Evolutionary conservation across 2,329 filamentous ascomycete species (phyloP).

Genomic region (Xylariaceae sp.): DNA sequence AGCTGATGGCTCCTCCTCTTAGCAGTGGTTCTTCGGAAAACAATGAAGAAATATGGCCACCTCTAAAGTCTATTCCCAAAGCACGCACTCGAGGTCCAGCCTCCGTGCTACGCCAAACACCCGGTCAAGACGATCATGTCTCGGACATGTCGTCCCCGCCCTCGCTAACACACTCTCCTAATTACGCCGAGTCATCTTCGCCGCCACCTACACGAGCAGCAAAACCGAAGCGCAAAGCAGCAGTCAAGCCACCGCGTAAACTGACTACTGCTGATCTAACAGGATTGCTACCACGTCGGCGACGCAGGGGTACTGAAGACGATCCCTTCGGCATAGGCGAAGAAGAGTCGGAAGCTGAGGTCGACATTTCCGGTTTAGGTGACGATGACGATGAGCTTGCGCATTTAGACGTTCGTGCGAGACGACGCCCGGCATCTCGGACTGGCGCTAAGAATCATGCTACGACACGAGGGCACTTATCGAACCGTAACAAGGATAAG

Average conservation of each 20-base stretch:
- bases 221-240: slow-evolving; percentile 43
- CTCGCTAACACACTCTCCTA: slow-evolving; percentile 71
- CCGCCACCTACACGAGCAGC: slow-evolving; percentile 38
- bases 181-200: slow-evolving; percentile 49
- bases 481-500: slow-evolving; percentile 29
- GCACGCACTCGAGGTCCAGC: slow-evolving; percentile 44
- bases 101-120: slow-evolving; percentile 44
- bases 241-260: slow-evolving; percentile 49
- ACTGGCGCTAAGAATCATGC: slow-evolving; percentile 38
- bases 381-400: slow-evolving; percentile 65
- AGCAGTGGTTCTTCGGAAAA: slow-evolving; percentile 58
- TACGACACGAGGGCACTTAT: slow-evolving; percentile 21
- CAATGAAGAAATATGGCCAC: slow-evolving; percentile 57
- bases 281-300: slow-evolving; percentile 60
- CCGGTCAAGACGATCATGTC: slow-evolving; percentile 48
- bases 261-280: slow-evolving; percentile 62
- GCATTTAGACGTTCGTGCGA: slow-evolving; percentile 49
- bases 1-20: slow-evolving; percentile 61
- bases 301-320: slow-evolving; percentile 49
- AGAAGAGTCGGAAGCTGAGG: slow-evolving; percentile 53
- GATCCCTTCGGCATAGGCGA: slow-evolving; percentile 50
- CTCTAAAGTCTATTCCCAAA: slow-evolving; percentile 58
- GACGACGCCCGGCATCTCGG: slow-evolving; percentile 44
- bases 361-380: slow-evolving; percentile 55
- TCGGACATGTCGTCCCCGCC: slow-evolving; percentile 69